phyloP scores from a whole-genome alignment of 2,329 filamentous ascomycete species.

The Aspergillus sp. region DNA sequence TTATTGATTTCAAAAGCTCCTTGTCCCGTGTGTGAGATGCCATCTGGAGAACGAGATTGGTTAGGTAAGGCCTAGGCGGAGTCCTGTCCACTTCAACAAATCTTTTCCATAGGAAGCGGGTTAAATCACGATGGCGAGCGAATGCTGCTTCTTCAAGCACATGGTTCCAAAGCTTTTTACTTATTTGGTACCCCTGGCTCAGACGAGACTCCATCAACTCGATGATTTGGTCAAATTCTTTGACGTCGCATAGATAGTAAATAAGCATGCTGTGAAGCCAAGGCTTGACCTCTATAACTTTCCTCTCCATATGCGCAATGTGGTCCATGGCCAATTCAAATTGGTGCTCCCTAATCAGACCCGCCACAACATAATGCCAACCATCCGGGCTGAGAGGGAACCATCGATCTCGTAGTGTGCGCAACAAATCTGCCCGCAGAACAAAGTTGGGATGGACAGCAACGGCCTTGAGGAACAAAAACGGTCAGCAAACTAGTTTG shows the following conservation, averaged over 20 bases:
- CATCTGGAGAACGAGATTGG: conserved; percentile 68
- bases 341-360: conserved; percentile 76
- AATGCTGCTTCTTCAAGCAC: conserved; percentile 74
- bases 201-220: conserved; percentile 63
- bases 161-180: conserved; percentile 64
- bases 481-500: neutral
- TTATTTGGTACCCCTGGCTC: conserved; percentile 48
- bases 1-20: conserved; percentile 67
- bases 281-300: conserved; percentile 55
- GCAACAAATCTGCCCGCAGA: conserved; percentile 68
- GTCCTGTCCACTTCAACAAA: conserved; percentile 61
- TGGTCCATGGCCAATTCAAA: conserved; percentile 75
- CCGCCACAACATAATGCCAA: conserved; percentile 67
- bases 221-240: conserved; percentile 76
- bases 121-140: conserved; percentile 62
- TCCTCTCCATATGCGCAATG: conserved; percentile 65
- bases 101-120: conserved; percentile 69
- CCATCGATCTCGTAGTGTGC: conserved; percentile 67
- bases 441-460: conserved; percentile 84
- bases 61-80: conserved; percentile 63
- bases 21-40: conserved; percentile 69
- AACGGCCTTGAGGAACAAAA: conserved; percentile 53
- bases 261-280: conserved; percentile 82
- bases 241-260: conserved; percentile 68
- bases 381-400: conserved; percentile 61